Conservation (phyloP, 2,329 filamentous ascomycete genomes). For the Phyllosticta capitalensis region DNA sequence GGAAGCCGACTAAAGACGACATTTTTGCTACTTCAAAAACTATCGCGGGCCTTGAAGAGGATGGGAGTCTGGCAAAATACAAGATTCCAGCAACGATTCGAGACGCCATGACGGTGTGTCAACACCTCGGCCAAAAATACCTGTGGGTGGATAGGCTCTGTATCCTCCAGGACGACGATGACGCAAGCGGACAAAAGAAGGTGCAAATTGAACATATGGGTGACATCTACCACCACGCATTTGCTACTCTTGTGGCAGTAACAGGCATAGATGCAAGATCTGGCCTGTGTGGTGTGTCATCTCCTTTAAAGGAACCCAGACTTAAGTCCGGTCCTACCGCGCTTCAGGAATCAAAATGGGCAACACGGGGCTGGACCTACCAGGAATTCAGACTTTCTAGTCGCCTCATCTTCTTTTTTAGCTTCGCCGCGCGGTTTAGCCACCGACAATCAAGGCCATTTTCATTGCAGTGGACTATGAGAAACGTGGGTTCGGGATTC, state of each 20-base stretch:
- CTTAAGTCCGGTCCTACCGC: neutral
- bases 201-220: neutral
- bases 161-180: conserved; percentile 2
- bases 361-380: neutral
- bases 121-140: conserved; percentile 1
- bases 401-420: neutral
- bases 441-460: neutral
- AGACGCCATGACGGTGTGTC: conserved; percentile 7
- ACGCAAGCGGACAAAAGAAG: neutral
- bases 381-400: neutral
- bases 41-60: neutral
- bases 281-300: neutral
- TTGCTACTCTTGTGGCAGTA: neutral
- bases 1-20: neutral
- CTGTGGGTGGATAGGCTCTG: conserved; percentile 12
- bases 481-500: neutral
- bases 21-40: neutral
- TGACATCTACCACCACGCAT: neutral
- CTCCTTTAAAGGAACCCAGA: too few species aligned
- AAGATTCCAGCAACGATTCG: neutral
- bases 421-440: neutral
- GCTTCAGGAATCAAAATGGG: neutral
- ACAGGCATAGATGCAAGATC: too few species aligned
- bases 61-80: neutral
- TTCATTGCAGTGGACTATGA: too few species aligned